phyloP scores from a whole-genome alignment of 2,329 filamentous ascomycete species.

The Trichophaea hybrida region DNA sequence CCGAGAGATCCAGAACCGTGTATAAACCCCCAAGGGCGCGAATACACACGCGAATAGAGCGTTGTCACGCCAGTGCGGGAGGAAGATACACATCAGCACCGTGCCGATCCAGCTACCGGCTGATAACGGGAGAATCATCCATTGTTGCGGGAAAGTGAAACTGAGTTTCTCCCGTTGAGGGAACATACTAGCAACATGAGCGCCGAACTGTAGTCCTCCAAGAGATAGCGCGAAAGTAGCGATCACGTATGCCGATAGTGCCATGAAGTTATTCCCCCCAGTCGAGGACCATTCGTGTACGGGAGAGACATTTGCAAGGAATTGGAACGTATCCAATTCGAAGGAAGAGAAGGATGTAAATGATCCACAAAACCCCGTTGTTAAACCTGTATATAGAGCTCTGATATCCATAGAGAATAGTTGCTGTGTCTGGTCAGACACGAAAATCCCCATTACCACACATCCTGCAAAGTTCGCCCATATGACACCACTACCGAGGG shows the following conservation, averaged over 20 bases:
- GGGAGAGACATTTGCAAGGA: slow-evolving; percentile 58
- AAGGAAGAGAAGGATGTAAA: slow-evolving; percentile 85
- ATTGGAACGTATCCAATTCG: slow-evolving; percentile 64
- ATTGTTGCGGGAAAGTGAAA: background rate
- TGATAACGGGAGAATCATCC: slow-evolving; percentile 42
- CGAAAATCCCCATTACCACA: slow-evolving; percentile 63
- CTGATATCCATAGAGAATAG: slow-evolving; percentile 35
- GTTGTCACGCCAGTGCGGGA: slow-evolving; percentile 62
- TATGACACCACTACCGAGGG: slow-evolving; percentile 46
- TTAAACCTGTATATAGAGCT: slow-evolving; percentile 75
- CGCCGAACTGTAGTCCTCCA: slow-evolving; percentile 54
- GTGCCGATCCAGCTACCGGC: slow-evolving; percentile 67
- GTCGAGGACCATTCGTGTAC: too few species aligned
- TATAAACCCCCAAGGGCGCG: slow-evolving; percentile 62
- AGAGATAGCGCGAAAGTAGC: slow-evolving; percentile 57
- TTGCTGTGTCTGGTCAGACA: background rate
- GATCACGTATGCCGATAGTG: slow-evolving; percentile 60
- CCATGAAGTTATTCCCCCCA: slow-evolving; percentile 69
- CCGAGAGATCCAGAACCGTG: slow-evolving; percentile 58
- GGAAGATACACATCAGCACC: slow-evolving; percentile 54
- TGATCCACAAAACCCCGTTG: slow-evolving; percentile 77
- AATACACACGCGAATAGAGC: slow-evolving; percentile 67
- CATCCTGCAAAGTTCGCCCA: slow-evolving; percentile 84
- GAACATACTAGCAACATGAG: slow-evolving; percentile 50
- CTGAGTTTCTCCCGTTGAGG: background rate